These are phyloP conservation scores for Gracilaria vermiculophylla DNA, from an alignment of 23 red algal genomes.

Conservation along the genomic window DNA sequence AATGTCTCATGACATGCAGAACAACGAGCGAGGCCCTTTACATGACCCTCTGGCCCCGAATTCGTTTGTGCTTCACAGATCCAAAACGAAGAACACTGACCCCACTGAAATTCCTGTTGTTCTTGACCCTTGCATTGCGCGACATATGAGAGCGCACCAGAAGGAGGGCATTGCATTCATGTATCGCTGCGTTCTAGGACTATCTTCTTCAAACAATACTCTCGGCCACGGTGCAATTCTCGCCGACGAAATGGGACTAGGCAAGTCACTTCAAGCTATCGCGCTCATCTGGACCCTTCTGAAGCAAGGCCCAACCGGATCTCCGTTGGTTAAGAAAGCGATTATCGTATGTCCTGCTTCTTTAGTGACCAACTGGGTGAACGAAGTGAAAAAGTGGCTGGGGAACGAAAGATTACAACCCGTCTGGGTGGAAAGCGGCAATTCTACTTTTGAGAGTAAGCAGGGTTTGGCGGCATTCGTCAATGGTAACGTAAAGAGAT, in stretches of 20 bases:
- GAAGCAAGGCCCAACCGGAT: constrained; percentile 47
- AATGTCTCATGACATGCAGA: neutral
- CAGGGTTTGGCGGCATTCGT: constrained; percentile 53
- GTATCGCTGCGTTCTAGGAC: constrained; percentile 49
- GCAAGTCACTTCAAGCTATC: constrained; percentile 83
- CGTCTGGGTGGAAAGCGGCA: constrained; percentile 51
- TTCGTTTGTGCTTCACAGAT: neutral
- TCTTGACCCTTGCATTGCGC: constrained; percentile 67
- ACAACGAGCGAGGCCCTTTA: neutral
- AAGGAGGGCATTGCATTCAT: constrained; percentile 56
- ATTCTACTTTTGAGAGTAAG: constrained; percentile 53
- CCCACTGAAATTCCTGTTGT: constrained; percentile 45
- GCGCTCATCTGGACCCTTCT: constrained; percentile 68
- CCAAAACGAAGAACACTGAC: neutral
- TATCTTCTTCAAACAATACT: neutral
- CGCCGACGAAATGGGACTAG: constrained; percentile 87
- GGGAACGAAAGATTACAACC: constrained; percentile 57
- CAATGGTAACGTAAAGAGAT: constrained; percentile 41
- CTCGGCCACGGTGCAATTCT: constrained; percentile 78
- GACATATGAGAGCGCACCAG: constrained; percentile 70
- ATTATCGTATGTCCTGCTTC: constrained; percentile 69
- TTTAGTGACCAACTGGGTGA: constrained; percentile 75
- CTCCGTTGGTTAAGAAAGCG: constrained; percentile 54
- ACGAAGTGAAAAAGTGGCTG: constrained; percentile 79
- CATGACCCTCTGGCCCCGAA: constrained; percentile 44